Base-by-base conservation (phyloP, 768 basidiomycete species). In the Suillus weaverae region DNA sequence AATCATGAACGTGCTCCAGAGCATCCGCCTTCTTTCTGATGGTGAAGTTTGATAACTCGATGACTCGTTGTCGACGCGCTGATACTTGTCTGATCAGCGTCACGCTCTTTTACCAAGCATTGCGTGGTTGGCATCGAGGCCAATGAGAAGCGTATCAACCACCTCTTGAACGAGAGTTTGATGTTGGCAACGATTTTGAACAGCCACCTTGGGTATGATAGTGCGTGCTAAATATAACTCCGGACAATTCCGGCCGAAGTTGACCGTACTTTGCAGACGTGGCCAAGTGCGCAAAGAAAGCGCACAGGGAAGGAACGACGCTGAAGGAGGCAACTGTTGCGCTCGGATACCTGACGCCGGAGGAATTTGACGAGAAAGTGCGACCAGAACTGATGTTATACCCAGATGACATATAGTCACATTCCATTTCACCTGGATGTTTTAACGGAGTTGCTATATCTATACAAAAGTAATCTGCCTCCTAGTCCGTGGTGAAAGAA, bases 121-220 rank as follows among this genome's bases (percentile, higher is more conserved):
- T 99, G 97, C 77, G 89, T 99, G 46, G 91, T 95, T 51, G 97
- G 97, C 51, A 97, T 99, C 73, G 81, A 91, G 78, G 97, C 97
- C 2, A 99, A 99, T 78, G 94, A 98, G 82, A 91, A 91, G 78
- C 89, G 93, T 64, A 99, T 99, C 74, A 84, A 86, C 73, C 85
- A 88, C 62, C 82, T 99, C 64, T 78, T 99, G 73, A 92, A 98
- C 78, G 95, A 99, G 81, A 95, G 93, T 62, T 81, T 99, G 76
- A 99, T 99, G 97, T 81, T 99, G 76, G 97, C 97, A 13, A 99
- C 97, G 13, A 95, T 97, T 77, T 82, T 99, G 70, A 99, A 99
- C 86, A 90, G 87, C 72, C 90, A 92, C 75, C 85, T 99, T 66
- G 97, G 97, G 65, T 99, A 98, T 76, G 97, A 99, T 81, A 97